These are phyloP conservation scores for Claviceps arundinis DNA, from an alignment of 2,329 filamentous ascomycete genomes.

Conservation along the genomic window DNA sequence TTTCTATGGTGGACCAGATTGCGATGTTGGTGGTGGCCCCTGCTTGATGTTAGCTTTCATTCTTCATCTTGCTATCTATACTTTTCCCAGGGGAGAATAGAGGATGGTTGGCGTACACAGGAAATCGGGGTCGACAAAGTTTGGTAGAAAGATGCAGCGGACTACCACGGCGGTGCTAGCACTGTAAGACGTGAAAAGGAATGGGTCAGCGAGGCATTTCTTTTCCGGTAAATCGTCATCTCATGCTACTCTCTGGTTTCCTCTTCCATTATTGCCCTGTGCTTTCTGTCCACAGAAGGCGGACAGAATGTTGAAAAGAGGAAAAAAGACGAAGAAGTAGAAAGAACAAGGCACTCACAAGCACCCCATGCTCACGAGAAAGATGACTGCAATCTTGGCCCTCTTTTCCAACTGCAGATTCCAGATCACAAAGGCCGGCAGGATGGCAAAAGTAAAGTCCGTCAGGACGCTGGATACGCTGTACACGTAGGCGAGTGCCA, in stretches of 20 bases:
- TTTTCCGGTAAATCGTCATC: neutral
- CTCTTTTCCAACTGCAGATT: conserved; percentile 38
- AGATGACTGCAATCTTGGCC: conserved; percentile 35
- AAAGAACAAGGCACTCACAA: conserved; percentile 18
- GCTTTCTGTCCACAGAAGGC: too few relatives aligned
- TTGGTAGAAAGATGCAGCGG: conserved; percentile 25
- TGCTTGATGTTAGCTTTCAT: neutral
- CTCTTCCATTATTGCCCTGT: too few relatives aligned
- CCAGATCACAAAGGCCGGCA: conserved; percentile 41
- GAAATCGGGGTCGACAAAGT: conserved; percentile 27
- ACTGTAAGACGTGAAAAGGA: neutral
- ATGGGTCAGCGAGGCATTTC: neutral
- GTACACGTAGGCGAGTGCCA: conserved; percentile 38
- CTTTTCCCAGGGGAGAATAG: neutral
- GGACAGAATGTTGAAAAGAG: neutral
- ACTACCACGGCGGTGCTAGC: conserved; percentile 31
- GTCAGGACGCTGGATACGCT: conserved; percentile 34
- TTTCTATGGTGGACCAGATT: conserved; percentile 35
- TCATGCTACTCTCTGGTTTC: neutral
- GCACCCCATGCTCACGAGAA: conserved; percentile 43
- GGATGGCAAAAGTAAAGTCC: conserved; percentile 37
- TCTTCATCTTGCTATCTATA: neutral
- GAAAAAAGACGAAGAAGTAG: neutral
- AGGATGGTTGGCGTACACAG: conserved; percentile 21
- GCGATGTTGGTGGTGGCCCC: conserved; percentile 29